Conservation (phyloP, 1,284 basidiomycete species). For the Fomitopsis schrenkii region DNA sequence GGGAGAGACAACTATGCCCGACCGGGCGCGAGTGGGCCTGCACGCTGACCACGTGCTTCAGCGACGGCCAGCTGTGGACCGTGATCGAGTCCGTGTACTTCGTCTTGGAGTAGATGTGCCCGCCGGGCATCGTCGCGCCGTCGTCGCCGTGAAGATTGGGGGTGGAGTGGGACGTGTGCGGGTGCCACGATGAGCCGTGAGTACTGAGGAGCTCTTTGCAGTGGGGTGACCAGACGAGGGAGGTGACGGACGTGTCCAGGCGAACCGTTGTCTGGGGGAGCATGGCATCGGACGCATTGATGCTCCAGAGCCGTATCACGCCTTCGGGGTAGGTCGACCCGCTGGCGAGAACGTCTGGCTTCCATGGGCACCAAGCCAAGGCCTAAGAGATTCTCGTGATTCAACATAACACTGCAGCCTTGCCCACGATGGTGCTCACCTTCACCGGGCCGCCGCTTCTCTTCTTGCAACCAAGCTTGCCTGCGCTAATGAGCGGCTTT, state of each 20-base stretch:
- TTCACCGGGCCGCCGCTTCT: conserved; percentile 47
- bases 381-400: conserved; percentile 35
- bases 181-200: conserved; percentile 45
- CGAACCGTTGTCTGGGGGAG: conserved; percentile 46
- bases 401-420: not conserved
- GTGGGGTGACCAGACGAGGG: conserved; percentile 63
- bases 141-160: not conserved
- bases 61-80: conserved; percentile 41
- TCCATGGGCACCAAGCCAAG: conserved; percentile 75
- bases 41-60: conserved; percentile 29
- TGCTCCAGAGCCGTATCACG: conserved; percentile 59
- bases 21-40: conserved; percentile 31
- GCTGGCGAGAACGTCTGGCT: conserved; percentile 62
- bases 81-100: conserved; percentile 47
- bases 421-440: conserved; percentile 31
- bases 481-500: conserved; percentile 27
- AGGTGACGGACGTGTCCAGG: conserved; percentile 60
- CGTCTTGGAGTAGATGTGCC: conserved; percentile 13
- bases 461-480: conserved; percentile 38
- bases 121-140: not conserved
- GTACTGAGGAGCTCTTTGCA: conserved; percentile 65
- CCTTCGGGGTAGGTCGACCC: conserved; percentile 67
- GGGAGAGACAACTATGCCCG: conserved; percentile 32
- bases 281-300: conserved; percentile 37
- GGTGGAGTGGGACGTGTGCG: conserved; percentile 10